These are phyloP conservation scores for Penicillium longicatenatum DNA, from an alignment of 495 filamentous ascomycete species.

Conservation along the genomic window DNA sequence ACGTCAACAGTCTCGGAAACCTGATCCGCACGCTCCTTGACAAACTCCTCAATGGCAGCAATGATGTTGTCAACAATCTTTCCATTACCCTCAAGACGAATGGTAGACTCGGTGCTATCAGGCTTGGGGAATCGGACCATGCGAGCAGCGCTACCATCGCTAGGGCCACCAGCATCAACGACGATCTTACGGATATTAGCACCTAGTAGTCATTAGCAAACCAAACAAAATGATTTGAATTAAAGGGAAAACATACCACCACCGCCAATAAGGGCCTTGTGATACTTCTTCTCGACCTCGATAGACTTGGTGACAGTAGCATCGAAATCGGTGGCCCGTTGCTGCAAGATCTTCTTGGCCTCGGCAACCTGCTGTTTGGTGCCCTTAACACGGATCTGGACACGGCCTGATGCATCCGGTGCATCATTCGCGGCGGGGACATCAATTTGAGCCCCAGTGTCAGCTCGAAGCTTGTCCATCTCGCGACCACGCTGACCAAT, in stretches of 20 bases:
- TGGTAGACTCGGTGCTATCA: constrained; percentile 72
- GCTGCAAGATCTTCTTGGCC: constrained; percentile 83
- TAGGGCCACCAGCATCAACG: constrained; percentile 82
- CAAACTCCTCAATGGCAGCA: constrained; percentile 73
- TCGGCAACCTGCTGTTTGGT: constrained; percentile 86
- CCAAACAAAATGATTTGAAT: background rate
- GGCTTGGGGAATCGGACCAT: constrained; percentile 89
- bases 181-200: constrained; percentile 86
- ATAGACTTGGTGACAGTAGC: constrained; percentile 80
- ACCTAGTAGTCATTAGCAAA: constrained; percentile 59
- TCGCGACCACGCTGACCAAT: constrained; percentile 88
- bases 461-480: constrained; percentile 83
- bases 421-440: constrained; percentile 70
- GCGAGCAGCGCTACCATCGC: constrained; percentile 77
- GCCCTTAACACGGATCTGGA: constrained; percentile 87
- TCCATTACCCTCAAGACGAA: constrained; percentile 81
- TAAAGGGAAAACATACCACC: constrained; percentile 63
- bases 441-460: constrained; percentile 84
- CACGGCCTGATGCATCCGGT: constrained; percentile 60
- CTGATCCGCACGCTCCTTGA: constrained; percentile 77
- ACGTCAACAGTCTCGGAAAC: constrained; percentile 76
- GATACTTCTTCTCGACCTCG: constrained; percentile 87
- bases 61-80: constrained; percentile 88
- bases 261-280: constrained; percentile 84
- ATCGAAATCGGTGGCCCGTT: constrained; percentile 83